phyloP scores from a whole-genome alignment of 371 early-diverging fungal species.

The Basidiobolus meristosporus region DNA sequence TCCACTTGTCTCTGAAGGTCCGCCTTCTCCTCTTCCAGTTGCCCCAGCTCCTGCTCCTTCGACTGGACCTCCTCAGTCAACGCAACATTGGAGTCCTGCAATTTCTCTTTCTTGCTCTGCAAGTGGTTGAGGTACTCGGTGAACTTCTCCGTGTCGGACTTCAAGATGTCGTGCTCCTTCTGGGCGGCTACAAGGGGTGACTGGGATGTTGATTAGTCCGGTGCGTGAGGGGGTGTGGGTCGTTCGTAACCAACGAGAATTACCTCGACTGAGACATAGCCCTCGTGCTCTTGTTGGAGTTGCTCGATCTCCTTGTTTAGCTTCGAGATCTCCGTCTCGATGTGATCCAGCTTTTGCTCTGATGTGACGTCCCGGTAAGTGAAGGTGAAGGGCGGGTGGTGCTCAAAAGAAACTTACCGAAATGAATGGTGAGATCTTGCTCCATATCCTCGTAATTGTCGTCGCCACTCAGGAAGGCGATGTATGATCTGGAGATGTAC shows the following conservation, averaged over 20 bases:
- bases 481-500: constrained; percentile 3
- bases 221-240: too few relatives aligned
- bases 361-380: neutral
- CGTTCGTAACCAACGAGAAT: too few relatives aligned
- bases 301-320: too few relatives aligned
- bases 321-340: too few relatives aligned
- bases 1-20: constrained; percentile 3
- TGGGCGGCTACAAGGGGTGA: constrained; percentile 1
- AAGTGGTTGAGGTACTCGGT: constrained; percentile 4
- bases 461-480: constrained; percentile 2
- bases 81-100: constrained; percentile 1
- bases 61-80: constrained; percentile 1
- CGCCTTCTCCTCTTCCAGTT: constrained; percentile 1
- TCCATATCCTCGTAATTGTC: constrained; percentile 3
- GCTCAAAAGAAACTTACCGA: neutral
- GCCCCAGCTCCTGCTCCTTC: neutral
- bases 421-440: constrained; percentile 1
- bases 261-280: too few relatives aligned
- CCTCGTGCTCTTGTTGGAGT: too few relatives aligned
- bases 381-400: too few relatives aligned
- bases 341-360: neutral
- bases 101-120: constrained; percentile 3
- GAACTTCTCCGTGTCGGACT: constrained; percentile 3
- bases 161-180: constrained; percentile 4
- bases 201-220: neutral